Evolutionary conservation across 148 eudicot genomes (phyloP).

Genomic region (Camellia sinensis): DNA sequence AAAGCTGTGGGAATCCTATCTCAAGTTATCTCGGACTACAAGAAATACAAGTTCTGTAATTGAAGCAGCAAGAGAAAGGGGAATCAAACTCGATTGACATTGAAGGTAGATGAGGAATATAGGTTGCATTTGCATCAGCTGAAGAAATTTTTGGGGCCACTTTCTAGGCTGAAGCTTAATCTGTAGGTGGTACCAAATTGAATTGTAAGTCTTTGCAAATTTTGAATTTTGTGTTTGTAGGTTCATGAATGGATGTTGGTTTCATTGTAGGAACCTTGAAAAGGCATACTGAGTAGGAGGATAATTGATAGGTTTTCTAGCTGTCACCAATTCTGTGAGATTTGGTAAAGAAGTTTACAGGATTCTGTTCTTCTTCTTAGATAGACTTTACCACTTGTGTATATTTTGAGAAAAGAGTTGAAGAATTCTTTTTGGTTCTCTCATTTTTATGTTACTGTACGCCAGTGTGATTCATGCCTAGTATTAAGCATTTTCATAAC

Average conservation of each 20-base stretch:
- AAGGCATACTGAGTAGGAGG: background rate
- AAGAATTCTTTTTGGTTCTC: no score
- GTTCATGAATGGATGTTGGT: background rate
- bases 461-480: background rate
- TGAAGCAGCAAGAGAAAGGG: constrained; percentile 54
- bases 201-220: constrained; percentile 15
- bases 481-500: background rate
- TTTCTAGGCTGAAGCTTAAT: background rate
- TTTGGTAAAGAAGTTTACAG: background rate
- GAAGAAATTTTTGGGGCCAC: background rate
- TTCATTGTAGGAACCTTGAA: background rate
- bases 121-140: background rate
- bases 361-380: background rate
- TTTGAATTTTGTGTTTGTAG: constrained; percentile 2
- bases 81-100: constrained; percentile 38
- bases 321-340: background rate
- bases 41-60: constrained; percentile 27
- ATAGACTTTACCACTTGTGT: no score
- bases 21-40: constrained; percentile 19
- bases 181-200: background rate
- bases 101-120: background rate
- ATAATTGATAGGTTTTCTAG: background rate
- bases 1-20: constrained; percentile 61
- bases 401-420: no score
- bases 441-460: background rate